Evolutionary conservation across 2,329 filamentous ascomycete species (phyloP), one percentile per base, ranked within the genome.

Genomic region (Nigrospora osmanthi): DNA sequence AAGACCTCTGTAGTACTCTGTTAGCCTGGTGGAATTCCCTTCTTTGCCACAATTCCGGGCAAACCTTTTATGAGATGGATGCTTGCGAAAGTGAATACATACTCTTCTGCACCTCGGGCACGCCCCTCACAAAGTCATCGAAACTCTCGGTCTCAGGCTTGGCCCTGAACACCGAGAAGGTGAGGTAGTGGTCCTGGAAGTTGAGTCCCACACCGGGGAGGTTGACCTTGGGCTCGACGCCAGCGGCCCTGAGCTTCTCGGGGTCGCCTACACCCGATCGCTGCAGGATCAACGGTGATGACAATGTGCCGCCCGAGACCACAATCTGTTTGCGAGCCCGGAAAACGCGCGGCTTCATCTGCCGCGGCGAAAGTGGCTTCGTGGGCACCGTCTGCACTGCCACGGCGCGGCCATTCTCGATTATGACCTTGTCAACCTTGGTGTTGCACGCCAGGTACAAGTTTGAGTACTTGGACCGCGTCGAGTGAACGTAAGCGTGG

Each of bases 121-220:
- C 83, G 35, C 87, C 87, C 40, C 86, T 78, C 10, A 83, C 74
- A 58, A 90, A 90, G 60, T 90, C 86, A 55, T 90, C 87, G 52
- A 91, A 91, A 11, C 80, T 85, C 59, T 91, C 87, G 0, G 80
- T 80, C 6, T 83, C 79, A 6, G 85, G 85, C 68, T 87, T 88
- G 15, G 85, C 85, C 12, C 85, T 76, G 62, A 77, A 89, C 2
- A 78, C 73, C 0, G 83, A 76, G 61, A 88, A 88, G 2, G 81
- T 85, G 35, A 87, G 70, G 59, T 86, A 85, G 58, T 87, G 83
- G 59, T 87, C 83, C 60, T 88, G 84, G 75, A 87, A 87, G 68
- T 87, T 88, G 42, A 83, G 72, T 47, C 84, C 84, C 17, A 88
- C 84, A 52, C 84, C 84, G 0, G 84, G 84, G 16, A 88, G 76